Base-by-base conservation (phyloP, 2,329 filamentous ascomycete genomes). In the Stromatinia cepivora region DNA sequence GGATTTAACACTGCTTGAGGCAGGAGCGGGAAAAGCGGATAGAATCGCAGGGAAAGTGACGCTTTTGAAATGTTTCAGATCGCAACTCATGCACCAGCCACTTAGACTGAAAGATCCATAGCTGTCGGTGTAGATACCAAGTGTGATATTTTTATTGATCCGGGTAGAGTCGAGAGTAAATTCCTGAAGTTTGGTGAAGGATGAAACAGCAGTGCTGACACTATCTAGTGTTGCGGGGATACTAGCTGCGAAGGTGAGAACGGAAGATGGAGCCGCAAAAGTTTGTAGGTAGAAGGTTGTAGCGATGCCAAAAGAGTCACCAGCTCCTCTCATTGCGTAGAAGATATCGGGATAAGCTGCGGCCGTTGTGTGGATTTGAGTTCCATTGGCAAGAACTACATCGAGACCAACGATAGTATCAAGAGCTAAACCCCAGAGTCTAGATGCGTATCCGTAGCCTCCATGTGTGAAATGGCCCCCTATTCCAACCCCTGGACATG, bases 371-470 rank as follows among this genome's bases (percentile, higher is more conserved):
- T 76, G 69, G 10, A 79, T 59, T 5, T 77, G 53, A 1, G 73
- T 72, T 15, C 78, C 78, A 20, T 76, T 75, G 11, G 78, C 77
- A 25, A 84, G 78, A 0, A 86, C 81, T 0, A 86, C 82, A 42
- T 83, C 81, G 3, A 84, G 76, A n/a, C 77, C 81, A 13, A 82
- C 73, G 28, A 87, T 80, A 34, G 82, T 81, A 70, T 87, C 85
- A 58, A 86, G 78, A 2, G 84, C 80, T 3, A 84, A 77, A 25
- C 85, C 85, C 81, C 83, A 86, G 28, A 81, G 78, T 5, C 85
- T 80, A 3, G 81, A 82, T 15, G 77, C 75, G 58, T 79, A 76
- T 1, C 82, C 82, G 70, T 79, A 83, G 4, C 82, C 83, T 10
- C 84, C 84, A 63, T 84, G 82, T 1, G 82, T 78, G 54, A 81